These are phyloP conservation scores for Phytophthora cactorum DNA, from an alignment of 352 stramenopile genomes.

Conservation along the genomic window DNA sequence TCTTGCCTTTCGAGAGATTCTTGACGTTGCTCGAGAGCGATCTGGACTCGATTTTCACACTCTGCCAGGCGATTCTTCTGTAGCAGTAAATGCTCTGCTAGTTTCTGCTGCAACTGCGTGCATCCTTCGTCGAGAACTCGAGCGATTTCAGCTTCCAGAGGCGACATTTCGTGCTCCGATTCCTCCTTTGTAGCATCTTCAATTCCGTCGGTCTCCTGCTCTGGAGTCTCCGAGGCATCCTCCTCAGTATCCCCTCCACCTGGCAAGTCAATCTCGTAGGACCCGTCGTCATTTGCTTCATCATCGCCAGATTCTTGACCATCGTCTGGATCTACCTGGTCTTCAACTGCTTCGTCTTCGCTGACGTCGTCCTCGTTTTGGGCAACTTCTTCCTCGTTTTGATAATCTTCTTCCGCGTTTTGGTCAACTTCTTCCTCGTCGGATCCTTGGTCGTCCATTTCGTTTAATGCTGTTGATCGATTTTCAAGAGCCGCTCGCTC, in stretches of 20 bases:
- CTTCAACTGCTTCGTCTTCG: conserved; percentile 8
- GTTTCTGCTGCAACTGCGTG: conserved; percentile 12
- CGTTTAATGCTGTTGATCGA: not conserved
- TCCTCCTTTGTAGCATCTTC: not conserved
- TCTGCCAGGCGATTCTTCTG: conserved; percentile 15
- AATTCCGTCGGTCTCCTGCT: conserved; percentile 1
- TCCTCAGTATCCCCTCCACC: conserved; percentile 2
- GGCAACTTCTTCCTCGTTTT: not conserved
- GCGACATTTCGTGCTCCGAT: conserved; percentile 17
- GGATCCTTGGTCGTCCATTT: conserved; percentile 11
- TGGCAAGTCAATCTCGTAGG: conserved; percentile 27
- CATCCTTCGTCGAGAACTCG: conserved; percentile 33
- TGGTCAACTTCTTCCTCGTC: conserved; percentile 6
- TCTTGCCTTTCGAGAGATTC: conserved; percentile 9
- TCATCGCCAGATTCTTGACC: conserved; percentile 4
- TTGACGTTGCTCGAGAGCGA: conserved; percentile 10
- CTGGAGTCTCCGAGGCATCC: not conserved
- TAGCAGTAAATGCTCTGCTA: conserved; percentile 9
- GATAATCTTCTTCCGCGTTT: not conserved
- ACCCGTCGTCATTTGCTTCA: conserved; percentile 9
- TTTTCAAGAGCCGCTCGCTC: not conserved
- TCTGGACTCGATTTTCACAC: conserved; percentile 19
- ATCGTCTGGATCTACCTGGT: not conserved
- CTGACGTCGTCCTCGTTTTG: conserved; percentile 2
- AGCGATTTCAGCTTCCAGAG: conserved; percentile 24